phyloP scores from a whole-genome alignment of 768 basidiomycete species.

The Royoungia palumana region DNA sequence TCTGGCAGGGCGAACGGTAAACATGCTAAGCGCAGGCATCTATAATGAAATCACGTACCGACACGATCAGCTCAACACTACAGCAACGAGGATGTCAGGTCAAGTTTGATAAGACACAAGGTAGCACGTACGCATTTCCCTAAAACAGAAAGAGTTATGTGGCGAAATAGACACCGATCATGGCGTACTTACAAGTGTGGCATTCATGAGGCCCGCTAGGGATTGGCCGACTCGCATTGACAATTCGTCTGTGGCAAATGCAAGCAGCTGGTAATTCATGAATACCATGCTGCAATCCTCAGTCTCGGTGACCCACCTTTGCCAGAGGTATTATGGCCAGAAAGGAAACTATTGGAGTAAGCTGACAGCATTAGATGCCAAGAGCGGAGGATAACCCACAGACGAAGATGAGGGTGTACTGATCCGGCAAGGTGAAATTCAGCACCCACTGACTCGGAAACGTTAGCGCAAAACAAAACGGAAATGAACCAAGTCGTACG shows the following conservation, averaged over 20 bases:
- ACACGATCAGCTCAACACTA: constrained; percentile 63
- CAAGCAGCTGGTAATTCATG: constrained; percentile 50
- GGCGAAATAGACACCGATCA: not conserved
- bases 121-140: constrained; percentile 31
- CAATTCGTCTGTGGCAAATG: constrained; percentile 83
- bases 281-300: not conserved
- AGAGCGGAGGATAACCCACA: constrained; percentile 38
- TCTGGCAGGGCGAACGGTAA: constrained; percentile 36
- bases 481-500: constrained; percentile 32
- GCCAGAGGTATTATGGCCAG: constrained; percentile 83
- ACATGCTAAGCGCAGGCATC: not conserved
- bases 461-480: not conserved
- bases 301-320: constrained; percentile 43
- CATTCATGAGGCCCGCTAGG: constrained; percentile 79
- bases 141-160: constrained; percentile 4
- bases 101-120: not conserved
- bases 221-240: constrained; percentile 82
- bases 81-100: not conserved
- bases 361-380: not conserved
- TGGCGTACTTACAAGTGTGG: constrained; percentile 58
- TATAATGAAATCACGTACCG: constrained; percentile 40
- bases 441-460: constrained; percentile 59
- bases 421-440: constrained; percentile 51
- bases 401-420: constrained; percentile 66
- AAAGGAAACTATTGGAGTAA: constrained; percentile 56